Percentiles rank a stretch among this genome's conserved stretches.
phyloP scores from a whole-genome alignment of 352 stramenopile genomes.

The Pythium graminicola region DNA sequence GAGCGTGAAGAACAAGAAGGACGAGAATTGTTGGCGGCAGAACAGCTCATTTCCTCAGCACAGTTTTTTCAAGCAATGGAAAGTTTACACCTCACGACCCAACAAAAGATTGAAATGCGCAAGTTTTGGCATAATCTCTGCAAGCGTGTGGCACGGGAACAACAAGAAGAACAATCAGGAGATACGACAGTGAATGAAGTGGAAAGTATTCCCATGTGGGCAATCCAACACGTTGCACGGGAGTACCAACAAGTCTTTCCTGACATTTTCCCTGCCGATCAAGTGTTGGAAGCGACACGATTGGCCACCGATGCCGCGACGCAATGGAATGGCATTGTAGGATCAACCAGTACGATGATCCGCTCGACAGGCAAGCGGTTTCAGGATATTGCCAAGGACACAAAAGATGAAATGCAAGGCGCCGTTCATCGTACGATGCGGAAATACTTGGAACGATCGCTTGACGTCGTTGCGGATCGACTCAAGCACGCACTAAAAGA shows the following conservation, averaged over 20 bases:
- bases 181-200: not conserved
- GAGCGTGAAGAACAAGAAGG: slow-evolving; percentile 71
- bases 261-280: slow-evolving; percentile 62
- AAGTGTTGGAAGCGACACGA: slow-evolving; percentile 53
- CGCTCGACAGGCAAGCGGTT: slow-evolving; percentile 72
- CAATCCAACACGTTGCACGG: slow-evolving; percentile 68
- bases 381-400: slow-evolving; percentile 80
- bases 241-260: slow-evolving; percentile 81
- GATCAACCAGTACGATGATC: slow-evolving; percentile 73
- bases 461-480: slow-evolving; percentile 69
- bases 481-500: slow-evolving; percentile 78
- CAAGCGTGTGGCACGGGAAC: slow-evolving; percentile 31
- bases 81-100: slow-evolving; percentile 40
- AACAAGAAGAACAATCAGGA: not conserved
- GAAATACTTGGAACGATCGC: slow-evolving; percentile 66
- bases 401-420: slow-evolving; percentile 73
- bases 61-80: slow-evolving; percentile 68
- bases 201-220: slow-evolving; percentile 40
- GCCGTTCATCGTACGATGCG: slow-evolving; percentile 74
- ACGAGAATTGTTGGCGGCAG: slow-evolving; percentile 41
- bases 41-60: slow-evolving; percentile 45
- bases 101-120: slow-evolving; percentile 63
- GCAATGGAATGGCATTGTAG: slow-evolving; percentile 64
- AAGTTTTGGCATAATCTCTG: slow-evolving; percentile 73
- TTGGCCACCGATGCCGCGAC: slow-evolving; percentile 32